Evolutionary conservation across 805 yeast genomes (phyloP).

Genomic region (Pichia manshurica): DNA sequence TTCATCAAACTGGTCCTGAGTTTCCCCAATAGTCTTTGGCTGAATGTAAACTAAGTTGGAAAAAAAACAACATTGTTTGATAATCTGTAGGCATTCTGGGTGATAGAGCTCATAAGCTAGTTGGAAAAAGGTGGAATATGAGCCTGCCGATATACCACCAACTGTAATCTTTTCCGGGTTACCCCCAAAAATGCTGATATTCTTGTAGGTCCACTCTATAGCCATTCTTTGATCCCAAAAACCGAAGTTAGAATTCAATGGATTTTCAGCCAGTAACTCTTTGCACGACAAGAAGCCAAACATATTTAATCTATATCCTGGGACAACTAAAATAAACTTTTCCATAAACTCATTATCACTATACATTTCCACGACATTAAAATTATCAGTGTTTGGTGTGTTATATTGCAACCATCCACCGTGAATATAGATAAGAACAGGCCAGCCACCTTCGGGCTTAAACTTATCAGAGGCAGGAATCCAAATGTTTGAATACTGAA

Average conservation of each 20-base stretch:
- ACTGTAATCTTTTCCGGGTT: constrained; percentile 37
- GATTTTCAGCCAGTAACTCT: constrained; percentile 33
- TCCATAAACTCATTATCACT: constrained; percentile 23
- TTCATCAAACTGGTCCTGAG: constrained; percentile 34
- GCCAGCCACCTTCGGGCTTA: constrained; percentile 36
- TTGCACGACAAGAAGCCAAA: constrained; percentile 34
- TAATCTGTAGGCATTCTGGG: constrained; percentile 34
- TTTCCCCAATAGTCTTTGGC: constrained; percentile 34
- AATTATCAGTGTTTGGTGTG: constrained; percentile 22
- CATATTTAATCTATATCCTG: constrained; percentile 37
- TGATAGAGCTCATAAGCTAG: constrained; percentile 38
- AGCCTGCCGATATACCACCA: constrained; percentile 45
- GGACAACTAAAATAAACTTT: constrained; percentile 33
- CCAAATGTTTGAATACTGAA: constrained; percentile 34
- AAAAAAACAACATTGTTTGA: constrained; percentile 31
- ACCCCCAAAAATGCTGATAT: constrained; percentile 43
- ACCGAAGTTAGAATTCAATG: constrained; percentile 30
- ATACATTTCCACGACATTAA: constrained; percentile 22
- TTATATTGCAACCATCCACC: constrained; percentile 40
- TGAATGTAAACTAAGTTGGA: constrained; percentile 35
- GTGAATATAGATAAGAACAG: constrained; percentile 35
- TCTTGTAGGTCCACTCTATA: constrained; percentile 39
- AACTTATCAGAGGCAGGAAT: constrained; percentile 30
- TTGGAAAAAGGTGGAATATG: constrained; percentile 37
- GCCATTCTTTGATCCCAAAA: constrained; percentile 44